phyloP scores from a whole-genome alignment of 495 filamentous ascomycete species.

The Neurospora sublineolata region DNA sequence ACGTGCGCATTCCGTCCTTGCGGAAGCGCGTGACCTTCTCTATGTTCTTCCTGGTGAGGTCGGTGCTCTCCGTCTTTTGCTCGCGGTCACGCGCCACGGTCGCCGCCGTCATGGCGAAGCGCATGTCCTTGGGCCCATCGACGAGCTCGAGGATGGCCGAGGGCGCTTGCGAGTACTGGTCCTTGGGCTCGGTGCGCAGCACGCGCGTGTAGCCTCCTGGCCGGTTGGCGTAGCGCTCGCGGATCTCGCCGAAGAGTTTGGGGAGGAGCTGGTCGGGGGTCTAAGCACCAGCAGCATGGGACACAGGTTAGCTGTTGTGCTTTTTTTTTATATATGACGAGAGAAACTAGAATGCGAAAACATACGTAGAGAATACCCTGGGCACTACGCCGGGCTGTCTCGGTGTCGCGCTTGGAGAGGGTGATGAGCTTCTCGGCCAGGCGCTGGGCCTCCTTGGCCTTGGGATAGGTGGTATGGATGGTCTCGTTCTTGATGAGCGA shows the following conservation, averaged over 20 bases:
- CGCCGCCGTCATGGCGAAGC: constrained; percentile 82
- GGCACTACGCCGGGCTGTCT: constrained; percentile 55
- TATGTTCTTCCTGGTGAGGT: constrained; percentile 66
- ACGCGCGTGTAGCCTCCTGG: constrained; percentile 93
- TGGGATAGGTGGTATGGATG: constrained; percentile 88
- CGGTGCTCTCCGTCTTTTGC: constrained; percentile 42
- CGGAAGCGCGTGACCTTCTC: constrained; percentile 77
- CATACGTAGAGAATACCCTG: constrained; percentile 73
- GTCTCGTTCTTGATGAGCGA: constrained; percentile 88
- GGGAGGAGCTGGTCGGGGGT: constrained; percentile 57
- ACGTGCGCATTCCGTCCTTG: constrained; percentile 47
- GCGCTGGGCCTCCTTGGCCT: constrained; percentile 92
- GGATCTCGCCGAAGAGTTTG: constrained; percentile 77
- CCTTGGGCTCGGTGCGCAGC: constrained; percentile 69
- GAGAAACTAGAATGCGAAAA: constrained; percentile 4
- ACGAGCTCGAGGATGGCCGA: constrained; percentile 93
- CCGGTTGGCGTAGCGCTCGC: constrained; percentile 65
- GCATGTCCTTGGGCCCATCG: constrained; percentile 88
- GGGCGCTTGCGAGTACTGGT: constrained; percentile 68
- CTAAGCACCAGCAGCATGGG: too few species aligned
- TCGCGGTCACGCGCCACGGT: constrained; percentile 54
- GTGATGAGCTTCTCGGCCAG: constrained; percentile 91
- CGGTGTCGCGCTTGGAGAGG: constrained; percentile 79
- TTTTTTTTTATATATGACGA: too few species aligned
- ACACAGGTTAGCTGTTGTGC: too few species aligned